Conservation (phyloP, 2,329 filamentous ascomycete genomes). For the Exophiala dermatitidis region DNA sequence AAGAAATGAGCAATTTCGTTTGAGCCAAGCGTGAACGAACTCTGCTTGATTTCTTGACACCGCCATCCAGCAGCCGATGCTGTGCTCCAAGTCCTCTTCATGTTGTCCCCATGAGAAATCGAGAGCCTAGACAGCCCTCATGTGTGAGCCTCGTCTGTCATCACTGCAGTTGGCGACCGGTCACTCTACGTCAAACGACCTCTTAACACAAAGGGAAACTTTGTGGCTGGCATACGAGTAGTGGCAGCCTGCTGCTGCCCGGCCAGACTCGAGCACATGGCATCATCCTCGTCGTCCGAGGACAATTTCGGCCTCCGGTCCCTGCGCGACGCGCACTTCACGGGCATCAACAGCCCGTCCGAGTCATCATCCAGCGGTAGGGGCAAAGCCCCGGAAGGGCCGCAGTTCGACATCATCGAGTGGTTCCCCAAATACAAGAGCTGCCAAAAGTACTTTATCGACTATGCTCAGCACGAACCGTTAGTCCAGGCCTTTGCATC, state of each 20-base stretch:
- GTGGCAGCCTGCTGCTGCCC: no score
- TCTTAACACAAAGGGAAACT: no score
- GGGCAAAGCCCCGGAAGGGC: conserved; percentile 33
- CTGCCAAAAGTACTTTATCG: conserved; percentile 84
- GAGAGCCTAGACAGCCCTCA: no score
- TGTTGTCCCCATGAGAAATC: no score
- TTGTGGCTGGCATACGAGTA: no score
- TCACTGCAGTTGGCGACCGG: no score
- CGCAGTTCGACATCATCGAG: conserved; percentile 63
- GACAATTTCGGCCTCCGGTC: conserved; percentile 15
- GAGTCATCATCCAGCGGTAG: conserved; percentile 3
- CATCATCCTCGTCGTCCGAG: conserved; percentile 26
- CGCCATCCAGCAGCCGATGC: no score
- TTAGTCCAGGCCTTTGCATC: conserved; percentile 82
- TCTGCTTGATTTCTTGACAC: no score
- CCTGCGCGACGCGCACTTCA: conserved; percentile 16
- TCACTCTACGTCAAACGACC: no score
- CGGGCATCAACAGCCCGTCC: conserved; percentile 17
- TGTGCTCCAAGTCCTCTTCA: no score
- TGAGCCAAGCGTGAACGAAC: no score
- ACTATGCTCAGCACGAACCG: conserved; percentile 76
- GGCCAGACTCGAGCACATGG: conserved; percentile 7
- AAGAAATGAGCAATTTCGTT: not conserved
- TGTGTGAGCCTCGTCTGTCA: no score
- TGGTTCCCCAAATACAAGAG: conserved; percentile 90